Evolutionary conservation across 768 basidiomycete species (phyloP).

Genomic region (Trametes cingulata): DNA sequence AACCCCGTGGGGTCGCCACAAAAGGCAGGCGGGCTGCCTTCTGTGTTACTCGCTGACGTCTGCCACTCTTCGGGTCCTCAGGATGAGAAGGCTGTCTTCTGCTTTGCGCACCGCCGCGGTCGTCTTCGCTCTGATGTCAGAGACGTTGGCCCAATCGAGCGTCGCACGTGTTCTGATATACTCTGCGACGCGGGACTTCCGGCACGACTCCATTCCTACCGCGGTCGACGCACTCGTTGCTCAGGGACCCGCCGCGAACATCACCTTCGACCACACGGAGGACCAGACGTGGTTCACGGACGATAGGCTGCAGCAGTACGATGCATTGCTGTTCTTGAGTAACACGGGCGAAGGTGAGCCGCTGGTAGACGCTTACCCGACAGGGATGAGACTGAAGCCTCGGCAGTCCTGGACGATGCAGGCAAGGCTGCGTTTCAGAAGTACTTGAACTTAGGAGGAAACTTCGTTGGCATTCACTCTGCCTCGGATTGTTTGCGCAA

Average conservation of each 20-base stretch:
- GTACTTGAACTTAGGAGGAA: conserved; percentile 47
- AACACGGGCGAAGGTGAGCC: conserved; percentile 47
- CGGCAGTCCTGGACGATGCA: conserved; percentile 41
- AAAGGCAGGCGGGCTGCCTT: neutral
- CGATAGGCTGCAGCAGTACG: conserved; percentile 41
- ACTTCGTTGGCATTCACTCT: conserved; percentile 47
- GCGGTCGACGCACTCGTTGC: conserved; percentile 41
- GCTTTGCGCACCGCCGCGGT: neutral
- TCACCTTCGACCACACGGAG: conserved; percentile 47
- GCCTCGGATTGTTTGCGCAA: conserved; percentile 45
- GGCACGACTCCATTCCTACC: conserved; percentile 54
- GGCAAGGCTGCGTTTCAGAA: conserved; percentile 43
- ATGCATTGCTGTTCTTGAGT: conserved; percentile 46
- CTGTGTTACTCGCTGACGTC: neutral
- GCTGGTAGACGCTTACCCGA: neutral
- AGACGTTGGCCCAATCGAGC: neutral
- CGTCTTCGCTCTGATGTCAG: neutral
- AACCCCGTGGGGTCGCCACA: too few species aligned
- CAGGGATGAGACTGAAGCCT: neutral
- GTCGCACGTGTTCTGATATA: conserved; percentile 32
- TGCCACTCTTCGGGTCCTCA: neutral
- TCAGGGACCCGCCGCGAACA: conserved; percentile 24
- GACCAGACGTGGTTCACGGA: conserved; percentile 44
- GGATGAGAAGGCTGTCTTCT: neutral
- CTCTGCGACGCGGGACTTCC: conserved; percentile 44